Base-by-base conservation (phyloP, 2,329 filamentous ascomycete species). In the Trichoderma citrinoviride region DNA sequence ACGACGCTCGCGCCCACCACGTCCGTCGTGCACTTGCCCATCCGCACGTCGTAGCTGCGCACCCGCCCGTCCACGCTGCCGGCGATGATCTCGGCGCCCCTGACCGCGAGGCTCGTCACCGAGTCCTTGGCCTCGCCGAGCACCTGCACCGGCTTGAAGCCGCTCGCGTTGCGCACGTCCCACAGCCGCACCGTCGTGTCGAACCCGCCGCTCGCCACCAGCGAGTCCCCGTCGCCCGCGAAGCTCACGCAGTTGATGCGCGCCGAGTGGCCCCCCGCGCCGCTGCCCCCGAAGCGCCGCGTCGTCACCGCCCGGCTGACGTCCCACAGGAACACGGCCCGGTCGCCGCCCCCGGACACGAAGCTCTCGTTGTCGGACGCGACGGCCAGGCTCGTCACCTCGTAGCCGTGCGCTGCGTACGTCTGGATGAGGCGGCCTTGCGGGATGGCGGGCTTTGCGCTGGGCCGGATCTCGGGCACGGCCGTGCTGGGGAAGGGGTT, bases 291-390 rank as follows among this genome's bases (percentile, higher is more conserved):
- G 77, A 94, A 95, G 29, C 95, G 85, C 23, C 91, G 85, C 27
- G 90, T 80, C 4, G 94, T 97, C 70, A 86, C 83, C 19, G 90
- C 92, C 3, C 88, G 90, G 53, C 89, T 83, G 0, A 98, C 95
- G 77, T 99, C 95, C 95, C 95, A 98, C 5, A 97, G 83, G 74
- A 97, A 97, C 0, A 97, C 92, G 67, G 86, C 84, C 71, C 94
- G 91, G 79, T 99, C 95, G 66, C 95, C 95, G 70, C 95, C 95
- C 1, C 87, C 86, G n/a, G 89, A 93, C 10, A 88, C 89, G 76
- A 99, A 97, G 49, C 87, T 87, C 69, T 92, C 85, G 77, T 99
- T 99, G 79, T 92, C 89, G 25, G 80, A 73, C 7, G 86, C 80
- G 56, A 97, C 90, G 60, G 85, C 82, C 44, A 99, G 83, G 69